Evolutionary conservation across 768 basidiomycete genomes (phyloP), one percentile per base, ranked within the genome.

Genomic region (Boletellus sp.): DNA sequence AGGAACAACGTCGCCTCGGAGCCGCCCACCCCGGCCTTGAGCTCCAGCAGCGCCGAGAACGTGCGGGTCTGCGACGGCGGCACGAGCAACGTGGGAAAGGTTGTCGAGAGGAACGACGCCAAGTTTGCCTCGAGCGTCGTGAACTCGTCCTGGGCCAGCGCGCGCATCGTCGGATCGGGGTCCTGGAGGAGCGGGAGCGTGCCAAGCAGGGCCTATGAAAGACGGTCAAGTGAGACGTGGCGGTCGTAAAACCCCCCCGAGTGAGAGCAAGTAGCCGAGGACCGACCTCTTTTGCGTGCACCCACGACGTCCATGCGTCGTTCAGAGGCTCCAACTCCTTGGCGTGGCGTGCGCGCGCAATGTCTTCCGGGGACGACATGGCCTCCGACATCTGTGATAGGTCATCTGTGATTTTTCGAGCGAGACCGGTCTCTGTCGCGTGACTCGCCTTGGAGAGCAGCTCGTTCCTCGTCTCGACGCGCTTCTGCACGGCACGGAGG

Each of bases 21-120:
- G 1, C 95, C 95, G 0, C 95, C 95, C 0, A 94, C 91, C 15
- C 94, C 95, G 0, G 93, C 82, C 60, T 95, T 95, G 42, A 98
- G 72, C 59, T 98, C 95, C 53, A 99, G 72, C 43, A 97, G 74
- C 3, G 90, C 91, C 10, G 87, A 86, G 15, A 90, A 72, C 3
- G 78, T 66, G 0, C 72, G 70, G 1, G 90, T 91, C 3, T 76
- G 56, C 0, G 89, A 89, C 0, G 81, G 71, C 0, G 90, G 92
- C 2, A 90, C 75, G 49, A 95, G 80, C 3, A 93, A 76, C 1
- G 76, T 57, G 0, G 92, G 90, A 58, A 94, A 83, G 0, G 75
- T 80, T 2, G 57, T 54, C 7, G 68, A 57, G 41, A 70, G 60
- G 46, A 66, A 55, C 5, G 23, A 42, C 44, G 58, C 68, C 24